These are phyloP conservation scores for Epichloe elymi DNA, from an alignment of 2,329 filamentous ascomycete species.

Conservation along the genomic window DNA sequence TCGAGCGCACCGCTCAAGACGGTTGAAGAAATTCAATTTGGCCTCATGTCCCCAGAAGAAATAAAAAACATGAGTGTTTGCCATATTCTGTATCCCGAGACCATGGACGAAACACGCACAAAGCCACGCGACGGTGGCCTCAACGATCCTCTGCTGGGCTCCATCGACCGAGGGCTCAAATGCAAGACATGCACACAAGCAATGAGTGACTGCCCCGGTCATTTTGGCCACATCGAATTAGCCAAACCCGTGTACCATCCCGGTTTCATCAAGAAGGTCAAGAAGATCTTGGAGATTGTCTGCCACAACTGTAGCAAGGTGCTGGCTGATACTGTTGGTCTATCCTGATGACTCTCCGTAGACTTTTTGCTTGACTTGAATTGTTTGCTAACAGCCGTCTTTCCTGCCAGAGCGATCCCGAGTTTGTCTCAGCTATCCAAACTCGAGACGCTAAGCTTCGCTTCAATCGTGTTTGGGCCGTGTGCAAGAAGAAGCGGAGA, in stretches of 20 bases:
- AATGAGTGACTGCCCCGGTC: constrained; percentile 90
- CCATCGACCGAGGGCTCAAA: constrained; percentile 89
- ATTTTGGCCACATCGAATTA: constrained; percentile 98
- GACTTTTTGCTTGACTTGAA: constrained; percentile 32
- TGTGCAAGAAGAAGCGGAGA: constrained; percentile 76
- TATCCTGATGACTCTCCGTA: constrained; percentile 36
- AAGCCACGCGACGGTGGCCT: constrained; percentile 83
- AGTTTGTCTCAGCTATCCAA: constrained; percentile 68
- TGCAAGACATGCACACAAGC: constrained; percentile 94
- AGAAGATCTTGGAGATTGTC: constrained; percentile 97
- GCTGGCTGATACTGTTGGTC: constrained; percentile 94
- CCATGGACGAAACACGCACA: constrained; percentile 91
- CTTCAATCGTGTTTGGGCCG: constrained; percentile 82
- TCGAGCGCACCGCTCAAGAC: constrained; percentile 94
- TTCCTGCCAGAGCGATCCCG: constrained; percentile 59
- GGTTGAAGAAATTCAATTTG: constrained; percentile 98
- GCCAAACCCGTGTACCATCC: constrained; percentile 89
- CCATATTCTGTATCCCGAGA: constrained; percentile 96
- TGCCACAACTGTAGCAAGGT: constrained; percentile 99
- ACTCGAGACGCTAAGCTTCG: constrained; percentile 87
- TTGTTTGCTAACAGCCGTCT: constrained; percentile 44
- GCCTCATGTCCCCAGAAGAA: constrained; percentile 92
- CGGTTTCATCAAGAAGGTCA: constrained; percentile 97
- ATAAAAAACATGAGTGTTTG: constrained; percentile 99
- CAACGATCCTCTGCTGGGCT: constrained; percentile 91